Evolutionary conservation across 139 green algal genomes (phyloP).

Genomic region (Coccomyxa sp.): DNA sequence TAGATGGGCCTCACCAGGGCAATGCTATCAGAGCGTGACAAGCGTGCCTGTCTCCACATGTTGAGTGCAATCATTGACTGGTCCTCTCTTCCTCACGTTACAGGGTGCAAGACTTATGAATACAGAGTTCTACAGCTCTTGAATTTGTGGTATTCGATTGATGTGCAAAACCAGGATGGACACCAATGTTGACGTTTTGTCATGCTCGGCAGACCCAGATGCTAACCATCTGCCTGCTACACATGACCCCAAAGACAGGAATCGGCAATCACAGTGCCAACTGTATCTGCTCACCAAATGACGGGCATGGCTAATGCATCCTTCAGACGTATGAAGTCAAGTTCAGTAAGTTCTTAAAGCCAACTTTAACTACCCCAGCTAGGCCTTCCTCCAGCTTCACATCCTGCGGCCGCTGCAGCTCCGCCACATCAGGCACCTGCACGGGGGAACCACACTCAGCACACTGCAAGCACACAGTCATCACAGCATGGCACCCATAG

Average conservation of each 20-base stretch:
- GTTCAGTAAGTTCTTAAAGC: background rate
- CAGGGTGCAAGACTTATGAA: background rate
- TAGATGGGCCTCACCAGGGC: slow-evolving; percentile 41
- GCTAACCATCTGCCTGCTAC: background rate
- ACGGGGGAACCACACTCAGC: too few relatives aligned
- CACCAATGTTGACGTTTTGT: background rate
- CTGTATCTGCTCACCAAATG: background rate
- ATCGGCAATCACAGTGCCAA: background rate
- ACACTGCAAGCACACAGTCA: too few relatives aligned
- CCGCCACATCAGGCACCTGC: slow-evolving; percentile 27
- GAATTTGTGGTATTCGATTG: too few relatives aligned
- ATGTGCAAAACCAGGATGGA: background rate
- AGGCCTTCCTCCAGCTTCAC: slow-evolving; percentile 24
- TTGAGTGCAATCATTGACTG: background rate
- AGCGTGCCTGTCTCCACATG: too few relatives aligned
- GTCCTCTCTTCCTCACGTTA: too few relatives aligned
- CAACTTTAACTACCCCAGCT: slow-evolving; percentile 27
- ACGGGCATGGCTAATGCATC: too few relatives aligned
- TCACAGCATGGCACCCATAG: background rate
- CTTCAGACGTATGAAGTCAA: background rate
- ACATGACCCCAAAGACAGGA: background rate
- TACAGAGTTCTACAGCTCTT: too few relatives aligned
- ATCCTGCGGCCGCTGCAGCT: slow-evolving; percentile 14
- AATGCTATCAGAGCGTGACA: background rate
- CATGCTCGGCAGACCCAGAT: background rate